Evolutionary conservation across 345 rosid species (phyloP).

Genomic region (Alliaria petiolata): DNA sequence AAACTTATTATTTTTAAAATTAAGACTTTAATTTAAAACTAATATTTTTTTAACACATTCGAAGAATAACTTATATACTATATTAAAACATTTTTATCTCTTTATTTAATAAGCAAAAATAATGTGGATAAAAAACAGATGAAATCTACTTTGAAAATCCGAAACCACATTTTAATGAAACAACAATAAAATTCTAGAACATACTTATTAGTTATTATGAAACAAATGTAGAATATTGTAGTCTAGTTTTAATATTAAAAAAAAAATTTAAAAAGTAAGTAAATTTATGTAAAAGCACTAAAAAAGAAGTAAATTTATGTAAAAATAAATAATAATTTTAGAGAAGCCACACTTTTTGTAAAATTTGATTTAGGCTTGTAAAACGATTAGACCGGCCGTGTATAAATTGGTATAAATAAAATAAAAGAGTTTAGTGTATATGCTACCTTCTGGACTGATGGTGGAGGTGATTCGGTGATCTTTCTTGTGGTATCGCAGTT

Average conservation of each 20-base stretch:
- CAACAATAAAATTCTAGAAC: too few species aligned
- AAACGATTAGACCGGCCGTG: not conserved
- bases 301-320: not conserved
- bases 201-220: too few species aligned
- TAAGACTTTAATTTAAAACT: too few species aligned
- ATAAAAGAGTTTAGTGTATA: not conserved
- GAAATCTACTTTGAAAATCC: too few species aligned
- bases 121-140: too few species aligned
- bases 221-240: too few species aligned
- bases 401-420: not conserved
- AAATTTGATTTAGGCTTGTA: not conserved
- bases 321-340: not conserved
- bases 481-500: conserved; percentile 10
- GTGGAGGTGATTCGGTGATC: conserved; percentile 1
- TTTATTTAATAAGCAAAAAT: too few species aligned
- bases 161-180: too few species aligned
- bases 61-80: too few species aligned
- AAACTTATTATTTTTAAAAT: not conserved
- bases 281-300: not conserved
- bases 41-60: too few species aligned
- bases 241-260: not conserved
- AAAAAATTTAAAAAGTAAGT: not conserved
- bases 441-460: conserved; percentile 27
- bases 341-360: not conserved
- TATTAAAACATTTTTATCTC: too few species aligned